These are phyloP conservation scores for Ceratorhiza oryzae-sativae DNA, from an alignment of 1,284 basidiomycete species.

Conservation along the genomic window DNA sequence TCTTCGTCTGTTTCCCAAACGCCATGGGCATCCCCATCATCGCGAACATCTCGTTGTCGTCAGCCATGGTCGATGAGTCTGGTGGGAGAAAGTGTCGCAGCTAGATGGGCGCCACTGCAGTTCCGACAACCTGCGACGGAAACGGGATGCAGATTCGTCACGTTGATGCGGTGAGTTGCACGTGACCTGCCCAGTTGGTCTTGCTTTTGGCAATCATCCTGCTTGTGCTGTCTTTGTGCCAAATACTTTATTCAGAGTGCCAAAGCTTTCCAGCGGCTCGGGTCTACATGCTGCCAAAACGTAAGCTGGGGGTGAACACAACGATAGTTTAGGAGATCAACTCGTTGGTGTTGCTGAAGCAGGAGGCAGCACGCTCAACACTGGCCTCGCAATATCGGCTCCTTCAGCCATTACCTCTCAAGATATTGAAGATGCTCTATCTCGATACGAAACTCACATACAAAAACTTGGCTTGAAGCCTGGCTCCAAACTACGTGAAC, in stretches of 20 bases:
- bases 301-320: neutral
- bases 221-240: neutral
- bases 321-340: neutral
- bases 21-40: constrained; percentile 72
- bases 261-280: neutral
- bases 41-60: constrained; percentile 70
- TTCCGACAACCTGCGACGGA: constrained; percentile 6
- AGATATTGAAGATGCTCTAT: constrained; percentile 16
- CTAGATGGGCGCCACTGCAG: neutral
- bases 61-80: constrained; percentile 37
- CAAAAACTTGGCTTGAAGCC: constrained; percentile 17
- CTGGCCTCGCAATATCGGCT: neutral
- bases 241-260: neutral
- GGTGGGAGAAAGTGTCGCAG: neutral
- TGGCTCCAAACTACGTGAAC: constrained; percentile 11
- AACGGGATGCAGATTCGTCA: neutral
- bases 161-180: constrained; percentile 11
- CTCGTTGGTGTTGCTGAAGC: neutral
- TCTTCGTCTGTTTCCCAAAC: constrained; percentile 74
- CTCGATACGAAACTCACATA: constrained; percentile 13
- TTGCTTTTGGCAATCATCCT: constrained; percentile 11
- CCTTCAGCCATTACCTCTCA: constrained; percentile 11
- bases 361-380: neutral
- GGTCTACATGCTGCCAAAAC: constrained; percentile 22
- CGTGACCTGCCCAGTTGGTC: constrained; percentile 23